Evolutionary conservation across 345 rosid species (phyloP).

Genomic region (Syzygium jambos): DNA sequence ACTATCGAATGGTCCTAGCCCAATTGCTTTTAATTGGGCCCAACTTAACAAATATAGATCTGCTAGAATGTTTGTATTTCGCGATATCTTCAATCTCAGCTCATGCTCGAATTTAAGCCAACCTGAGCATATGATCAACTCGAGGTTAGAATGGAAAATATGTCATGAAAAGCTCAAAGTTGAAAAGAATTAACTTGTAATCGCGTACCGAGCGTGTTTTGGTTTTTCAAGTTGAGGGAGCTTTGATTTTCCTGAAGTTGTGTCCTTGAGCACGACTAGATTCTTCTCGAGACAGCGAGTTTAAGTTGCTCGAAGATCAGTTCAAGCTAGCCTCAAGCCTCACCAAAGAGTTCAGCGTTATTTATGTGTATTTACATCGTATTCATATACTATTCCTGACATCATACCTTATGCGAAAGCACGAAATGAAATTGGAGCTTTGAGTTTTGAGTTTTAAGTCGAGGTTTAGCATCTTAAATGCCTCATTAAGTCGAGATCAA

Average conservation of each 20-base stretch:
- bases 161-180: neutral
- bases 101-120: neutral
- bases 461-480: neutral
- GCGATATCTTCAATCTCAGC: fast-evolving
- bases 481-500: neutral
- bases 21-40: neutral
- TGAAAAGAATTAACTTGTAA: neutral
- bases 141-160: neutral
- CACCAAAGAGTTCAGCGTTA: neutral
- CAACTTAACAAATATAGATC: neutral
- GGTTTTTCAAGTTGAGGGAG: neutral
- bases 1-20: too few relatives aligned
- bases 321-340: too few relatives aligned
- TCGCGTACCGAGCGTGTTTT: fast-evolving
- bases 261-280: neutral
- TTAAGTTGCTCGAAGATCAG: neutral
- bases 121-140: neutral
- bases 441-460: neutral
- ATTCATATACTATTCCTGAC: neutral
- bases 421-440: neutral
- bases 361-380: neutral
- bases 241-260: neutral
- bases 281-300: neutral
- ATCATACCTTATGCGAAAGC: neutral
- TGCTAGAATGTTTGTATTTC: neutral